Evolutionary conservation across 1,284 basidiomycete genomes (phyloP).

Genomic region (Ustilago nuda): DNA sequence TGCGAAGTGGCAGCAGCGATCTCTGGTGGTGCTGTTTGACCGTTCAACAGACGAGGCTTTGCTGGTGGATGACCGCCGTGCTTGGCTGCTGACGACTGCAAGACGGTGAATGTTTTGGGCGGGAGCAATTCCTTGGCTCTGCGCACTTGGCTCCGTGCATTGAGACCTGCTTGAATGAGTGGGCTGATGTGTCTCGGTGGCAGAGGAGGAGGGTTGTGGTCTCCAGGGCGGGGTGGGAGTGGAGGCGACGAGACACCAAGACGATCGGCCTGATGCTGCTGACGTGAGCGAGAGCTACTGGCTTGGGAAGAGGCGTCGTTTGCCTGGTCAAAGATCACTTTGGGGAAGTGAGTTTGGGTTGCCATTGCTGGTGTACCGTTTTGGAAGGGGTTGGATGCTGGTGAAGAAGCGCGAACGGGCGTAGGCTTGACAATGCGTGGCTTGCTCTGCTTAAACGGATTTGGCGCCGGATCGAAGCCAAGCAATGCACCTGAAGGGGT

Average conservation of each 20-base stretch:
- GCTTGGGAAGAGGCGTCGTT: conserved; percentile 44
- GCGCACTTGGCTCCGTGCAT: conserved; percentile 64
- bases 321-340: conserved; percentile 43
- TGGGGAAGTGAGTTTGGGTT: conserved; percentile 33
- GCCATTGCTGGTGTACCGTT: conserved; percentile 49
- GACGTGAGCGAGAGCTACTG: conserved; percentile 44
- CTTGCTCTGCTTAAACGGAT: conserved; percentile 65
- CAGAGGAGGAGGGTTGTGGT: conserved; percentile 57
- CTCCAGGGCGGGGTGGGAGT: conserved; percentile 47
- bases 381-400: conserved; percentile 54
- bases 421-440: conserved; percentile 64
- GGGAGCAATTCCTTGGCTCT: conserved; percentile 62
- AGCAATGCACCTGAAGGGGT: conserved; percentile 39
- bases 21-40: conserved; percentile 56
- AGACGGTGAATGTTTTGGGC: conserved; percentile 67
- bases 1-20: conserved; percentile 36
- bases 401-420: conserved; percentile 59
- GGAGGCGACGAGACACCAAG: conserved; percentile 48
- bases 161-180: conserved; percentile 67
- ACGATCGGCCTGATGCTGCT: conserved; percentile 39
- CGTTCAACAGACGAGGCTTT: conserved; percentile 59
- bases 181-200: conserved; percentile 65
- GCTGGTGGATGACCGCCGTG: conserved; percentile 36
- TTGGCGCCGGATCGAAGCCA: conserved; percentile 63
- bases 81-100: conserved; percentile 57